phyloP scores from a whole-genome alignment of 2,329 filamentous ascomycete genomes.

The Plectosphaerella sp. region DNA sequence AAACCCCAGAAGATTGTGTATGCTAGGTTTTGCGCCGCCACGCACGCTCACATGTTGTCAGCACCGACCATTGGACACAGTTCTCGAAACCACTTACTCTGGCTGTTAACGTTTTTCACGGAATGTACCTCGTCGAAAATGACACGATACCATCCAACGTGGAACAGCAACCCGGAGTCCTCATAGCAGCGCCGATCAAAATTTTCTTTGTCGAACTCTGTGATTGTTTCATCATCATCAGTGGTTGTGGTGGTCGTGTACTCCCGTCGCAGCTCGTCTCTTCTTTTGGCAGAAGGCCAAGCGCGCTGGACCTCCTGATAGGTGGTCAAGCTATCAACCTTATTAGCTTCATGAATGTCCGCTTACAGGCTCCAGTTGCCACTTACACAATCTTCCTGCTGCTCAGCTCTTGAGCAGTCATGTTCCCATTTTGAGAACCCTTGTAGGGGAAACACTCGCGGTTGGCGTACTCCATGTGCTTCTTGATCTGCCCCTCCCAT shows the following conservation, averaged over 20 bases:
- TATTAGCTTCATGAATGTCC: neutral
- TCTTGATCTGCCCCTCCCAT: conserved; percentile 21
- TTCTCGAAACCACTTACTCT: conserved; percentile 20
- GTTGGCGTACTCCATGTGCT: conserved; percentile 12
- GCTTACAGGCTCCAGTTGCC: no score
- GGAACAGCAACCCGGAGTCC: conserved; percentile 21
- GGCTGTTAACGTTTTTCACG: conserved; percentile 43
- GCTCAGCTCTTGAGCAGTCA: neutral
- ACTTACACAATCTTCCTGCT: conserved; percentile 7
- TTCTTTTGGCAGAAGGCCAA: neutral
- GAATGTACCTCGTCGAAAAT: conserved; percentile 54
- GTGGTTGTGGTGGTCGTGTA: neutral
- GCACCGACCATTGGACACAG: neutral
- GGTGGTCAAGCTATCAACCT: conserved; percentile 25
- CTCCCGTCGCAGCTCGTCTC: neutral
- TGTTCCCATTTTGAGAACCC: neutral
- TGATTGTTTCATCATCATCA: no score
- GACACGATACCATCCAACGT: conserved; percentile 41
- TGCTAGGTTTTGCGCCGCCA: conserved; percentile 11
- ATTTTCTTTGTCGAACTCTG: no score
- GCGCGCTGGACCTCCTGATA: conserved; percentile 19
- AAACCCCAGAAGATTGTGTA: conserved; percentile 28
- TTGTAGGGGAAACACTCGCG: conserved; percentile 6
- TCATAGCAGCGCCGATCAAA: no score
- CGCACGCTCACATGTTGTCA: conserved; percentile 12